phyloP scores from a whole-genome alignment of 1,284 basidiomycete species.

The Apiotrichum akiyoshidainum region DNA sequence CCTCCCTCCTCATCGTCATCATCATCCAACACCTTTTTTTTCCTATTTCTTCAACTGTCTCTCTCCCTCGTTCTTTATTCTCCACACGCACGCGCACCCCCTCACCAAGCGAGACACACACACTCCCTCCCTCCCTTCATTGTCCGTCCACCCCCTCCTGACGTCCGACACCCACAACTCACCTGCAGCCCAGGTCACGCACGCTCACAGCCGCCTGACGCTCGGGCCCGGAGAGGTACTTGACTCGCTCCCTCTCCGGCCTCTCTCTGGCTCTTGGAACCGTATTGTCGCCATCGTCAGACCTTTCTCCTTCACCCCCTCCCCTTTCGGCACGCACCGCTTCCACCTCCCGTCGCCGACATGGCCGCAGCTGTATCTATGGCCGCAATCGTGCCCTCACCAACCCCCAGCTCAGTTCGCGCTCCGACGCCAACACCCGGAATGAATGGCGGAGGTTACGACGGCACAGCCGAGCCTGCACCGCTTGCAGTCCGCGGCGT shows the following conservation, averaged over 20 bases:
- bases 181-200: no score
- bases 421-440: neutral
- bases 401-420: neutral
- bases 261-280: neutral
- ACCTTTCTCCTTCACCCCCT: neutral
- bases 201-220: neutral
- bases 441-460: neutral
- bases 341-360: neutral
- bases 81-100: no score
- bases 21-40: no score
- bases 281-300: no score
- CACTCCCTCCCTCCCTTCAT: no score
- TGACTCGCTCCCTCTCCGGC: neutral
- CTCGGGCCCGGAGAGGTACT: neutral
- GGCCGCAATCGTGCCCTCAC: neutral
- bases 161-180: no score
- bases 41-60: no score
- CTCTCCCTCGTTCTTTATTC: no score
- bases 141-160: no score
- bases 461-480: constrained; percentile 1
- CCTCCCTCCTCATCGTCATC: no score
- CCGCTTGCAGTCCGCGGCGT: constrained; percentile 2
- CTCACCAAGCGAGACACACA: no score
- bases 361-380: constrained; percentile 1
- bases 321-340: neutral